Evolutionary conservation across 129 eudicot species (phyloP).

Genomic region (Pittosporum tobira): DNA sequence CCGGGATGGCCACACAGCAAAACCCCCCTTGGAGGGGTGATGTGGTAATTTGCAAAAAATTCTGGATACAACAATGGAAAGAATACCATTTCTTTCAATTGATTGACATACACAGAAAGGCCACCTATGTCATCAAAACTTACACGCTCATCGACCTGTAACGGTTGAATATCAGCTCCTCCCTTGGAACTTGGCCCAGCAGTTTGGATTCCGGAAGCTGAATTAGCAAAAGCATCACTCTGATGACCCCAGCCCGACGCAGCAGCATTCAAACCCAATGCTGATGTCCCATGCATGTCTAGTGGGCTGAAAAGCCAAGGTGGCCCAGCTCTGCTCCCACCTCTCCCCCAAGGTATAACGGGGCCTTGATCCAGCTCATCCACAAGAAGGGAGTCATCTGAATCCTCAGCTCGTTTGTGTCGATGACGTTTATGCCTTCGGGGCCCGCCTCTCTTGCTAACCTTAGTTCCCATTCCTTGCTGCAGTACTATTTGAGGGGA

Average conservation of each 20-base stretch:
- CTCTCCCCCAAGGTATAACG: slow-evolving; percentile 87
- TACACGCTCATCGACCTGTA: slow-evolving; percentile 82
- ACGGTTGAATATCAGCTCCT: slow-evolving; percentile 98
- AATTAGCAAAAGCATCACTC: slow-evolving; percentile 49
- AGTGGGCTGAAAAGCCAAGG: slow-evolving; percentile 93
- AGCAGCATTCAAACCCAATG: slow-evolving; percentile 87
- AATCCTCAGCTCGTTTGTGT: slow-evolving; percentile 69
- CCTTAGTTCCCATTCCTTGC: slow-evolving; percentile 90
- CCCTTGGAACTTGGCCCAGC: slow-evolving; percentile 99
- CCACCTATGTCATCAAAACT: slow-evolving; percentile 98
- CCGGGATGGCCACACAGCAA: slow-evolving; percentile 97
- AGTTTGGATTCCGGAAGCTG: slow-evolving; percentile 71
- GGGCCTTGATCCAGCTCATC: slow-evolving; percentile 98
- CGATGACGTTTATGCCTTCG: slow-evolving; percentile 98
- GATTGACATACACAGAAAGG: slow-evolving; percentile 84
- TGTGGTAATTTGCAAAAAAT: slow-evolving; percentile 86
- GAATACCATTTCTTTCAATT: slow-evolving; percentile 98
- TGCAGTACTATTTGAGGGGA: slow-evolving; percentile 89
- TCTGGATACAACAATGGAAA: slow-evolving; percentile 91
- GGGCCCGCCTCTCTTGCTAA: slow-evolving; percentile 73
- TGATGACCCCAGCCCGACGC: slow-evolving; percentile 99
- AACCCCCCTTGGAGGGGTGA: slow-evolving; percentile 98
- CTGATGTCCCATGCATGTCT: slow-evolving; percentile 71
- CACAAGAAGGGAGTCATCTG: slow-evolving; percentile 96
- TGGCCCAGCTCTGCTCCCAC: slow-evolving; percentile 66